Base-by-base conservation (phyloP, 352 stramenopile species). In the Peronospora farinosa region DNA sequence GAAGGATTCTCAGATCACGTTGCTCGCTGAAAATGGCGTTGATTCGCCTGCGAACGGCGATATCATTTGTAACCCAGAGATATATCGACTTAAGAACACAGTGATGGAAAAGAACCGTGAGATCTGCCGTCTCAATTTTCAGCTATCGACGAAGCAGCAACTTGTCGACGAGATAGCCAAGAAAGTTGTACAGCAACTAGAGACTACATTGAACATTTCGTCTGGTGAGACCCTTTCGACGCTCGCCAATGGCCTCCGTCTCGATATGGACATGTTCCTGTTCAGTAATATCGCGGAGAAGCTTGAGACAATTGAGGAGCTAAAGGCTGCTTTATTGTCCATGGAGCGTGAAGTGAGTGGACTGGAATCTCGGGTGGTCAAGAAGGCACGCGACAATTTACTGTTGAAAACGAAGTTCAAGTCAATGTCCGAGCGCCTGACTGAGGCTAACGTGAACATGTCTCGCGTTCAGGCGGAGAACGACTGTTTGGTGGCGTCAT, bases 111-210 rank as follows among this genome's bases (percentile, higher is more conserved):
- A 88, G 53, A 77, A 91, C 25, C 73, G 75, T n/a, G 77, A 91
- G 58, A 88, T 91, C 31, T 91, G 79, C 58, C 67, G 75, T 39
- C 54, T 91, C 8, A 84, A 91, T 36, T 77, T 87, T 64, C 70
- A 88, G 51, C 44, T 91, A 50, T 87, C 77, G 27, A 87, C 75
- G 15, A 87, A 91, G 57, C 83, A 86, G 62, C 86, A 83, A 49
- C 67, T 91, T 4, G 63, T 88, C 12, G 75, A 86, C 12, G 77
- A 91, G 47, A 80, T 91, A 36, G 74, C 73, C 16, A 73, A 74
- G 37, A 74, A 74, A 45, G 76, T 87, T 35, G 60, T 65, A 23
- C 57, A 85, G 50, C 72, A 86, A 32, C 54, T 87, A 37, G 65
- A 78, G 39, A 60, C 56, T 5, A 63, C 44, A 2, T 30, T 36